A percentile compares a stretch with the other conserved stretches of the same genome.
Conservation (phyloP, 2,329 filamentous ascomycete genomes). For the Xylariaceae sp. region DNA sequence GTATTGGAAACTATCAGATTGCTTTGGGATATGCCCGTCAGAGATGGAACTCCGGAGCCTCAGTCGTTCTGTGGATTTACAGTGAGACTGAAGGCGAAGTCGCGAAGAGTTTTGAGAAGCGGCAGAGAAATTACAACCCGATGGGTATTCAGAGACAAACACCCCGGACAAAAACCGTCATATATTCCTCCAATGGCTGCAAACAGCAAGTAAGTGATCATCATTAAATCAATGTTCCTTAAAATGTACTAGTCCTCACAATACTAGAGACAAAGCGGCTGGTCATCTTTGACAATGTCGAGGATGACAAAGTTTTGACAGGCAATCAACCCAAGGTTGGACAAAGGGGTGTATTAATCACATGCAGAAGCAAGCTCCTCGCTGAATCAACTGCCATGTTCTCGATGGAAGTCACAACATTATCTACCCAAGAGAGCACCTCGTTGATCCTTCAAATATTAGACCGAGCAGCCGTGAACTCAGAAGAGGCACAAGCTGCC, state of each 20-base stretch:
- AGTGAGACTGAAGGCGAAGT: conserved; percentile 1
- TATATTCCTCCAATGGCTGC: background rate
- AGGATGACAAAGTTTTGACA: background rate
- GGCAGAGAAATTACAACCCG: background rate
- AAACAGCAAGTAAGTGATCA: background rate
- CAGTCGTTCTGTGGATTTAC: background rate
- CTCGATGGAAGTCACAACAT: background rate
- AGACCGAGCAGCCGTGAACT: background rate
- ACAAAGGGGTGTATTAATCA: background rate
- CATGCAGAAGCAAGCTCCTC: background rate
- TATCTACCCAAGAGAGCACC: background rate
- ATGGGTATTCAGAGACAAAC: conserved; percentile 1
- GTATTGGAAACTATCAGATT: background rate
- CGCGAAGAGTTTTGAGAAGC: conserved; percentile 2
- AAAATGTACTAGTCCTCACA: background rate
- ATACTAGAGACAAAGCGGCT: background rate
- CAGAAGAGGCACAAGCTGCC: background rate
- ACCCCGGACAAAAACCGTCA: background rate
- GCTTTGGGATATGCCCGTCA: background rate
- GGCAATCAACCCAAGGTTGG: background rate
- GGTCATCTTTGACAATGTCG: conserved; percentile 1
- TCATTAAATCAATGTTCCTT: too few relatives aligned
- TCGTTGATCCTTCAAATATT: background rate
- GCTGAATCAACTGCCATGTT: background rate
- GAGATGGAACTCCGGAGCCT: conserved; percentile 5